Evolutionary conservation across 345 rosid species (phyloP), one percentile per base, ranked within the genome.

Genomic region (Moricandia arvensis): DNA sequence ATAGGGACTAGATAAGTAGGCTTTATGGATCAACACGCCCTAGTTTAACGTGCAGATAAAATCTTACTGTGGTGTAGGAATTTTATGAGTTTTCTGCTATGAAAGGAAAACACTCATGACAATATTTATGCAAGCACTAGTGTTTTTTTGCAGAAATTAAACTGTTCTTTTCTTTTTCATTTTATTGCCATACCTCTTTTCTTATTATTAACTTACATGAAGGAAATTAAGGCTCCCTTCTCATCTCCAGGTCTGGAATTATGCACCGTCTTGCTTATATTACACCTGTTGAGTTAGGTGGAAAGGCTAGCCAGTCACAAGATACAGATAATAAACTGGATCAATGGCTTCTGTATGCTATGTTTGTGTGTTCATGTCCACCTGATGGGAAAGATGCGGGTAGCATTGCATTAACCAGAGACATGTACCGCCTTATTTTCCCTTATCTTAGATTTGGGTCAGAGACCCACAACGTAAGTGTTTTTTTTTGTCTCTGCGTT

Each of bases 271-370:
- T 95, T 70, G 90, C 88, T 59, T 87, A 89, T 84, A 88, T 95
- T 35, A 95, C 98, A 59, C 99, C 99, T 54, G 80, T 77, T 80
- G 99, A 95, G 80, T 77, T 95, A 66, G 99, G 99, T 58, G 99
- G 94, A 81, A 95, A 88, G 86, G 92, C 96, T 74, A 87, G 80
- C 82, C 93, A 88, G 79, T 82, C 96, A 64, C 97, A 86, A 83
- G 99, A 95, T 83, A 82, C 86, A 63, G 99, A 95, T 79, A 90
- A 83, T 83, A 92, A 92, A 82, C 87, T 89, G 80, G 99, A 95
- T 79, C 99, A 95, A 80, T 92, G 99, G 99, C 94, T 92, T 71
- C 82, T 95, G 84, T 95, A 95, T 79, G 91, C 98, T 54, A 87
- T 90, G 90, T 95, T 92, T 81, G 85, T 94, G 45, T 95, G 99